Evolutionary conservation across 2,329 filamentous ascomycete species (phyloP).

Genomic region (Fusarium coffeatum): DNA sequence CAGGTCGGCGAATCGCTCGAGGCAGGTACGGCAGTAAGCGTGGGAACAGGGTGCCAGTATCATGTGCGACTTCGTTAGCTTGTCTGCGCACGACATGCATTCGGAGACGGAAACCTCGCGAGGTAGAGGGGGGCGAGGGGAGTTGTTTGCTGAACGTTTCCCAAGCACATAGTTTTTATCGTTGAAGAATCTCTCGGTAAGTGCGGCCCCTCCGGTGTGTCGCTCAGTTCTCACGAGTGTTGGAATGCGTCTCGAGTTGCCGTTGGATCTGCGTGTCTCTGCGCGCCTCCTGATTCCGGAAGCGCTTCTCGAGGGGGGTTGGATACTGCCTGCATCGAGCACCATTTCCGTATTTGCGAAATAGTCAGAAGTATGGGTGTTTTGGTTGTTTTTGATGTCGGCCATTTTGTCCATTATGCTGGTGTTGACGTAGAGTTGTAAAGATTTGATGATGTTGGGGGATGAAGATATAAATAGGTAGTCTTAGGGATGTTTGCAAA

Average conservation of each 20-base stretch:
- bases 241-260: background rate
- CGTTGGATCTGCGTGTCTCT: background rate
- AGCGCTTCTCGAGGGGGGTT: background rate
- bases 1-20: constrained; percentile 56
- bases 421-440: background rate
- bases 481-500: background rate
- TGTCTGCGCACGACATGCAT: constrained; percentile 17
- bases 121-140: background rate
- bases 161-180: background rate
- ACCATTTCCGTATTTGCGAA: background rate
- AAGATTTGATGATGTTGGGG: background rate
- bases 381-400: background rate
- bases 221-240: background rate
- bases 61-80: background rate
- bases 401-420: background rate
- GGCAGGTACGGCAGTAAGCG: constrained; percentile 63
- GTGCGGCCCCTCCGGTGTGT: background rate
- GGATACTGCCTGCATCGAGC: background rate
- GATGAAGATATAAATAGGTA: background rate
- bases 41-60: constrained; percentile 54
- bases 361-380: background rate
- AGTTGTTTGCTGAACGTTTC: background rate
- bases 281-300: background rate
- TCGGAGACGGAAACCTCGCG: background rate
- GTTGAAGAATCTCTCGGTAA: background rate